These are phyloP conservation scores for Phytophthora meadii DNA, from an alignment of 352 stramenopile genomes.

Conservation along the genomic window DNA sequence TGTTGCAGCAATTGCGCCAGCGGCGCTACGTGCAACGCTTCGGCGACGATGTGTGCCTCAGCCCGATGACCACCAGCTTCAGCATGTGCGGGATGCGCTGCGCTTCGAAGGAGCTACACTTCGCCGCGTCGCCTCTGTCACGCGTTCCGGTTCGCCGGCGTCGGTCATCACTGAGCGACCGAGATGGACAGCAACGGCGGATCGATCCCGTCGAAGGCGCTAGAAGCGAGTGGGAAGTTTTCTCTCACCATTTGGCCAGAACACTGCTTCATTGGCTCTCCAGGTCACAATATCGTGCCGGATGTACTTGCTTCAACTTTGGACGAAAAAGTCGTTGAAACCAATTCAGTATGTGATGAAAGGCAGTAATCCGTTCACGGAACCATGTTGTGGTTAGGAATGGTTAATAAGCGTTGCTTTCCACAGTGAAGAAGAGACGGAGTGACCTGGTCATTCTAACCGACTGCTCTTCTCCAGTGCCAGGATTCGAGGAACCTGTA, in stretches of 20 bases:
- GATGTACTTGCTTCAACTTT: slow-evolving; percentile 80
- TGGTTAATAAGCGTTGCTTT: slow-evolving; percentile 13
- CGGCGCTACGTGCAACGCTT: neutral
- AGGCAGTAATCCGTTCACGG: neutral
- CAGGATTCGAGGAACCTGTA: slow-evolving; percentile 57
- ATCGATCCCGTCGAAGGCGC: slow-evolving; percentile 22
- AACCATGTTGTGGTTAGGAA: slow-evolving; percentile 70
- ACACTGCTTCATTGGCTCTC: slow-evolving; percentile 94
- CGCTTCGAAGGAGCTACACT: neutral
- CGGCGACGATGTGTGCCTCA: slow-evolving; percentile 5
- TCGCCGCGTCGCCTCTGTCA: slow-evolving; percentile 23
- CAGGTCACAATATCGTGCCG: slow-evolving; percentile 86
- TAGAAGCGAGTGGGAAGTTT: slow-evolving; percentile 89
- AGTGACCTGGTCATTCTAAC: slow-evolving; percentile 66
- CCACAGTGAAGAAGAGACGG: slow-evolving; percentile 41
- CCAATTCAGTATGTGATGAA: neutral
- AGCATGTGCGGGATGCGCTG: slow-evolving; percentile 5
- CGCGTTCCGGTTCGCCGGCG: slow-evolving; percentile 16
- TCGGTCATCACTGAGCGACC: no score
- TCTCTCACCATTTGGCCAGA: slow-evolving; percentile 95
- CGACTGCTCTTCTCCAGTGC: slow-evolving; percentile 64
- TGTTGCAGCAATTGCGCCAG: slow-evolving; percentile 6
- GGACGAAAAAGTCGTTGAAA: neutral
- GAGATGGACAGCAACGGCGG: slow-evolving; percentile 12
- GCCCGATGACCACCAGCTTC: slow-evolving; percentile 11